Conservation (phyloP, 257 asterid species). For the Solanum pinnatisectum region DNA sequence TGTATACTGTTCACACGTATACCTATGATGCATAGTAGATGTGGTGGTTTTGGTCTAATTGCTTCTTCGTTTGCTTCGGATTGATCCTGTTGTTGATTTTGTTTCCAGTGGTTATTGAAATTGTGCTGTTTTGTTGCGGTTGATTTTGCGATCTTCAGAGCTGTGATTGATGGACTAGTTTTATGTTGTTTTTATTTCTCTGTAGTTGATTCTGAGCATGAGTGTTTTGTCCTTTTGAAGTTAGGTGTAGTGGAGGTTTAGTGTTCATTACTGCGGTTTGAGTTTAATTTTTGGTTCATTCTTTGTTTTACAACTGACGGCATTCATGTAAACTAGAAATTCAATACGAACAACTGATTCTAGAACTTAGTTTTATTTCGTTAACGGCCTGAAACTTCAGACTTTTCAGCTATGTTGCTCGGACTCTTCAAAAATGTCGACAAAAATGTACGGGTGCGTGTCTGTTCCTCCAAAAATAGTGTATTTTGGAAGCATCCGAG, state of each 20-base stretch:
- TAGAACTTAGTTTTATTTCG: not conserved
- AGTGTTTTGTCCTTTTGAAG: not conserved
- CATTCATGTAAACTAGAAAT: not conserved
- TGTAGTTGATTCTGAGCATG: not conserved
- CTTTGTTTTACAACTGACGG: not conserved
- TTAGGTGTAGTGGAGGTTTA: not conserved
- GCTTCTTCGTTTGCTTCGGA: not conserved
- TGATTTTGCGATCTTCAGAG: not conserved
- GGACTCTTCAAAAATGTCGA: not conserved
- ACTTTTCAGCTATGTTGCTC: not conserved
- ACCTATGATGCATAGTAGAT: not conserved
- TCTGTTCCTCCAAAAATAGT: not conserved
- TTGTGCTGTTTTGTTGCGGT: not conserved
- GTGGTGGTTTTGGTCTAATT: not conserved
- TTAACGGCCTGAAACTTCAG: not conserved
- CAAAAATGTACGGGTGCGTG: too few species aligned
- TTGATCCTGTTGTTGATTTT: not conserved
- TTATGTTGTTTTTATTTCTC: not conserved
- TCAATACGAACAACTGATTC: not conserved
- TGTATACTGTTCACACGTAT: not conserved
- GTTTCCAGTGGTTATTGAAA: not conserved
- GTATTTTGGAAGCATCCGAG: not conserved
- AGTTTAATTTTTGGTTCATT: not conserved
- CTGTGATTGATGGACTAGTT: not conserved
- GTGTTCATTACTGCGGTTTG: not conserved